A percentile compares a stretch with the other conserved stretches of the same genome.
Evolutionary conservation across 2,329 filamentous ascomycete species (phyloP).

Genomic region (Lojkania enalia): DNA sequence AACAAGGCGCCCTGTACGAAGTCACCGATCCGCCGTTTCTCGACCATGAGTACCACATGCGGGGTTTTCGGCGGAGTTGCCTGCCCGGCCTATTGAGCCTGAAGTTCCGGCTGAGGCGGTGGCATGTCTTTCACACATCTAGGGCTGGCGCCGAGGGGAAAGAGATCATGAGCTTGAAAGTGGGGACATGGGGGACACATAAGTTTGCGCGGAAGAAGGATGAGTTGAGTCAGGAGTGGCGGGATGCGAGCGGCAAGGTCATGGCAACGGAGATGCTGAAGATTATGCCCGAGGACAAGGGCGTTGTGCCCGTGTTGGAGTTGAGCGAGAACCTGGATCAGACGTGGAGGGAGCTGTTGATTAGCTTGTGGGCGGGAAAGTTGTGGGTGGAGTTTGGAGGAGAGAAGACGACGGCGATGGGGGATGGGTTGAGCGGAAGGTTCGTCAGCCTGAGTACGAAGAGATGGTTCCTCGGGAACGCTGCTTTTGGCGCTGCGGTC

Average conservation of each 20-base stretch:
- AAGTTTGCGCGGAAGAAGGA: slow-evolving; percentile 20
- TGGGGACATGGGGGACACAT: slow-evolving; percentile 12
- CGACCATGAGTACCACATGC: slow-evolving; percentile 25
- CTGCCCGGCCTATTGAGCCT: slow-evolving; percentile 24
- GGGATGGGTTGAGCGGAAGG: background rate
- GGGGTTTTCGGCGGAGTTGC: slow-evolving; percentile 17
- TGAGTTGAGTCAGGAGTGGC: slow-evolving; percentile 24
- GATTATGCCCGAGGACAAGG: slow-evolving; percentile 13
- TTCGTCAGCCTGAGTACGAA: no score
- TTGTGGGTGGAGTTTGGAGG: slow-evolving; percentile 34
- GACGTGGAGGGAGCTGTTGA: slow-evolving; percentile 27
- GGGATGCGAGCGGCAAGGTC: slow-evolving; percentile 22
- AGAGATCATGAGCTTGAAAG: slow-evolving; percentile 28
- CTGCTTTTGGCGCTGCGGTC: no score
- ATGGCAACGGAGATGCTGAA: slow-evolving; percentile 27
- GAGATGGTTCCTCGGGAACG: no score
- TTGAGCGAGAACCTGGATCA: slow-evolving; percentile 23
- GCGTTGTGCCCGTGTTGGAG: slow-evolving; percentile 27
- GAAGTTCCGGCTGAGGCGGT: slow-evolving; percentile 21
- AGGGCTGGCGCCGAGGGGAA: slow-evolving; percentile 12
- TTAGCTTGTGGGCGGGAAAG: slow-evolving; percentile 27
- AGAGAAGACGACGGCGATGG: slow-evolving; percentile 13
- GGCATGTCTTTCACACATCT: slow-evolving; percentile 24
- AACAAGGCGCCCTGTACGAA: slow-evolving; percentile 24
- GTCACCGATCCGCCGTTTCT: slow-evolving; percentile 29